A percentile compares a stretch with the other conserved stretches of the same genome.
Evolutionary conservation across 2,329 filamentous ascomycete genomes (phyloP).

Genomic region (Aspergillus fructus): DNA sequence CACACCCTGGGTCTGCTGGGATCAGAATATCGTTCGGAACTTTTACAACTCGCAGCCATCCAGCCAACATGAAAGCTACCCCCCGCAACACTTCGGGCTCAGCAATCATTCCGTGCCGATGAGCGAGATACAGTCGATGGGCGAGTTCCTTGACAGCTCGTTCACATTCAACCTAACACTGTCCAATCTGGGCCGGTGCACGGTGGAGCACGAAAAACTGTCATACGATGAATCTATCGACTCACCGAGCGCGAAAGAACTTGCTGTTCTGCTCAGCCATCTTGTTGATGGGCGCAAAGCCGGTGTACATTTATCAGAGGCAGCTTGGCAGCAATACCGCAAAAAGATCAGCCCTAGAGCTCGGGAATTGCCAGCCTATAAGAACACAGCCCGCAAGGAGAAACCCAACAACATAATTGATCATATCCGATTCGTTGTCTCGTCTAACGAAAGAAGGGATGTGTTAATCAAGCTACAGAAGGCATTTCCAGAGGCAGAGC

Average conservation of each 20-base stretch:
- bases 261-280: slow-evolving; percentile 45
- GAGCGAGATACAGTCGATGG: slow-evolving; percentile 36
- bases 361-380: slow-evolving; percentile 40
- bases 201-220: slow-evolving; percentile 50
- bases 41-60: slow-evolving; percentile 56
- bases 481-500: slow-evolving; percentile 24
- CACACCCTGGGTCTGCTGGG: slow-evolving; percentile 61
- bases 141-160: slow-evolving; percentile 43
- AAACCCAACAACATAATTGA: slow-evolving; percentile 45
- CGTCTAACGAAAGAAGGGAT: slow-evolving; percentile 27
- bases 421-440: slow-evolving; percentile 44
- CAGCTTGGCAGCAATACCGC: slow-evolving; percentile 40
- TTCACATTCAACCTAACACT: slow-evolving; percentile 50
- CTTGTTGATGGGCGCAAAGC: slow-evolving; percentile 48
- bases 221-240: slow-evolving; percentile 53
- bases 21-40: slow-evolving; percentile 48
- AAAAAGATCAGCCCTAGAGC: slow-evolving; percentile 30
- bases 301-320: slow-evolving; percentile 42
- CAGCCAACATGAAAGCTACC: slow-evolving; percentile 26
- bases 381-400: slow-evolving; percentile 20
- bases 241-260: slow-evolving; percentile 32
- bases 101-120: slow-evolving; percentile 44
- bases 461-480: slow-evolving; percentile 34
- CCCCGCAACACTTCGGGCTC: slow-evolving; percentile 49
- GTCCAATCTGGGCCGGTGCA: slow-evolving; percentile 54